A percentile compares a stretch with the other conserved stretches of the same genome.
These are phyloP conservation scores for Tilletiopsis washingtonensis DNA, from an alignment of 1,284 basidiomycete genomes.

Conservation along the genomic window DNA sequence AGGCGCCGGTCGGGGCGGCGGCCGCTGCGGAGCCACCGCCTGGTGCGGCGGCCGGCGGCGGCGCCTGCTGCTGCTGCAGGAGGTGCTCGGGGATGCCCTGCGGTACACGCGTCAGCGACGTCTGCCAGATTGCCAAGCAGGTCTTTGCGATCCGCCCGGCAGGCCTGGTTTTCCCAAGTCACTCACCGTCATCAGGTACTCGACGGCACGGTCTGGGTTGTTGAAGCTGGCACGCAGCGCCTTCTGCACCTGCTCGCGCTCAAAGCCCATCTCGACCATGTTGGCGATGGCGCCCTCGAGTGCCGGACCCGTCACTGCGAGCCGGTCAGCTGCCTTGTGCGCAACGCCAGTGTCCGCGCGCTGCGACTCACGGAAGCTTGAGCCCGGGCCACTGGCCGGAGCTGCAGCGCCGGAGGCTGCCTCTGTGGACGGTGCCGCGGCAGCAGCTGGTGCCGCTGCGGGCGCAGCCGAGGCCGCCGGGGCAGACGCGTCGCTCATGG, in stretches of 20 bases:
- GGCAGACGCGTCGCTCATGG: constrained; percentile 47
- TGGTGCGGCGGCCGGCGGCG: constrained; percentile 46
- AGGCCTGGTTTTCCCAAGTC: constrained; percentile 5
- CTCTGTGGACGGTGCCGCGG: constrained; percentile 9
- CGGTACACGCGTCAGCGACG: background rate
- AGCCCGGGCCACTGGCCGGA: background rate
- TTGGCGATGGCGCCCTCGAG: constrained; percentile 39
- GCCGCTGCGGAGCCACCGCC: constrained; percentile 46
- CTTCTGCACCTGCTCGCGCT: constrained; percentile 69
- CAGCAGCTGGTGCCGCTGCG: constrained; percentile 18
- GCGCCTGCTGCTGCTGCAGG: constrained; percentile 43
- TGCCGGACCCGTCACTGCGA: constrained; percentile 24
- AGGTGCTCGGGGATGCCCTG: constrained; percentile 24
- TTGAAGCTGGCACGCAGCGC: constrained; percentile 92
- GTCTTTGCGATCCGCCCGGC: constrained; percentile 1
- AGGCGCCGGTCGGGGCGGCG: constrained; percentile 53
- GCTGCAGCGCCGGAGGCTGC: constrained; percentile 13
- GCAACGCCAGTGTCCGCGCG: constrained; percentile 9
- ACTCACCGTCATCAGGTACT: constrained; percentile 87
- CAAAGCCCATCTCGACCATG: constrained; percentile 83
- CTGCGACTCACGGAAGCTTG: constrained; percentile 7
- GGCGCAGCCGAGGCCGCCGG: constrained; percentile 47
- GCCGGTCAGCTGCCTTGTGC: background rate
- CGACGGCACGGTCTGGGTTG: constrained; percentile 94
- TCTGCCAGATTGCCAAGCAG: no score